Evolutionary conservation across 768 basidiomycete species (phyloP).

Genomic region (Russula foetens): DNA sequence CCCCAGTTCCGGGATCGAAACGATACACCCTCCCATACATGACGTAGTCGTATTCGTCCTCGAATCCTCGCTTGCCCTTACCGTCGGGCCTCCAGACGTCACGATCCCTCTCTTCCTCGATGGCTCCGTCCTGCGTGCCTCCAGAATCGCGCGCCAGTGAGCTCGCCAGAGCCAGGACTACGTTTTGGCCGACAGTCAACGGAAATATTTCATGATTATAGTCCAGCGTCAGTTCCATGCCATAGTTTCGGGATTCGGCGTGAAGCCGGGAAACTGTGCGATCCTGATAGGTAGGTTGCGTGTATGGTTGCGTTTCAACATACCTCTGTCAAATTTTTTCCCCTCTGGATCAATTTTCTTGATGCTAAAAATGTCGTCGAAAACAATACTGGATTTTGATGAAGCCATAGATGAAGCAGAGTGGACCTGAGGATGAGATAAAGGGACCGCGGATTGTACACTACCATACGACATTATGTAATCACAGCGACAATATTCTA

Average conservation of each 20-base stretch:
- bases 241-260: constrained; percentile 83
- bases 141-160: constrained; percentile 57
- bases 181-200: constrained; percentile 53
- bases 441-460: neutral
- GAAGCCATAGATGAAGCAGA: constrained; percentile 10
- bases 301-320: constrained; percentile 22
- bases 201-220: constrained; percentile 91
- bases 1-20: constrained; percentile 79
- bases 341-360: constrained; percentile 83
- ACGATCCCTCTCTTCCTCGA: constrained; percentile 62
- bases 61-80: constrained; percentile 71
- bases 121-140: constrained; percentile 42
- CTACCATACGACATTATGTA: neutral
- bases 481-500: constrained; percentile 10
- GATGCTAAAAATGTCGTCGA: constrained; percentile 90
- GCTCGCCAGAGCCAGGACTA: constrained; percentile 82
- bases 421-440: neutral
- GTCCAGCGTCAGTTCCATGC: constrained; percentile 90
- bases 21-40: constrained; percentile 99
- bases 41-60: constrained; percentile 97
- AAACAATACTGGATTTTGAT: constrained; percentile 65
- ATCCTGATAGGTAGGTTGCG: neutral
- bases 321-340: constrained; percentile 97
- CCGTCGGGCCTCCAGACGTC: constrained; percentile 83
- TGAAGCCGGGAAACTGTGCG: constrained; percentile 79